Evolutionary conservation across 1,284 basidiomycete genomes (phyloP).

Genomic region (Puccinia polysora): DNA sequence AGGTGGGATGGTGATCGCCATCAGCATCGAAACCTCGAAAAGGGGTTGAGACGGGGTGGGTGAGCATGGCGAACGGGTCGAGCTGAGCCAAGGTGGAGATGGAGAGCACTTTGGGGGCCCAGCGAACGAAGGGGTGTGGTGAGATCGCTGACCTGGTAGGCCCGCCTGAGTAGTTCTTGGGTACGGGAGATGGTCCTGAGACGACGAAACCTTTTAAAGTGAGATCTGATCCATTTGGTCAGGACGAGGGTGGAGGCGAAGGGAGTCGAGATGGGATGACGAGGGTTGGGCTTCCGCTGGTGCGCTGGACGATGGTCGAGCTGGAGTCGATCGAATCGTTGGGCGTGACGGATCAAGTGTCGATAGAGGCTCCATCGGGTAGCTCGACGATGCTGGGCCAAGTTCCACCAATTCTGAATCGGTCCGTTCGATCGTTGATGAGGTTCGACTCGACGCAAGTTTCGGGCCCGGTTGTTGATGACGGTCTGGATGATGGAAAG

Average conservation of each 20-base stretch:
- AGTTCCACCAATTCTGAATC: slow-evolving; percentile 6
- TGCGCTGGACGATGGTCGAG: neutral
- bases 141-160: neutral
- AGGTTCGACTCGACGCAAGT: neutral
- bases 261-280: neutral
- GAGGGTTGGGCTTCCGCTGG: neutral
- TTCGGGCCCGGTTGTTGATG: slow-evolving; percentile 21
- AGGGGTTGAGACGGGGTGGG: too few species aligned
- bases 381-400: neutral
- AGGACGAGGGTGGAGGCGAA: slow-evolving; percentile 20
- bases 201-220: neutral
- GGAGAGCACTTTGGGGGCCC: neutral
- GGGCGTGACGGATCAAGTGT: neutral
- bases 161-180: slow-evolving; percentile 22
- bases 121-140: neutral
- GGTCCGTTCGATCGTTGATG: neutral
- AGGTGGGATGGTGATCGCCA: too few species aligned
- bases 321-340: neutral
- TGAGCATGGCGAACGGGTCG: neutral
- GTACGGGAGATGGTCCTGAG: slow-evolving; percentile 7
- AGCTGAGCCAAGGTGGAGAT: neutral
- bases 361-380: slow-evolving; percentile 26
- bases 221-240: slow-evolving; percentile 9
- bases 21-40: too few species aligned
- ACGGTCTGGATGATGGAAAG: slow-evolving; percentile 3